These are phyloP conservation scores for Sordariomycetes sp. DNA, from an alignment of 2,329 filamentous ascomycete genomes.

Conservation along the genomic window DNA sequence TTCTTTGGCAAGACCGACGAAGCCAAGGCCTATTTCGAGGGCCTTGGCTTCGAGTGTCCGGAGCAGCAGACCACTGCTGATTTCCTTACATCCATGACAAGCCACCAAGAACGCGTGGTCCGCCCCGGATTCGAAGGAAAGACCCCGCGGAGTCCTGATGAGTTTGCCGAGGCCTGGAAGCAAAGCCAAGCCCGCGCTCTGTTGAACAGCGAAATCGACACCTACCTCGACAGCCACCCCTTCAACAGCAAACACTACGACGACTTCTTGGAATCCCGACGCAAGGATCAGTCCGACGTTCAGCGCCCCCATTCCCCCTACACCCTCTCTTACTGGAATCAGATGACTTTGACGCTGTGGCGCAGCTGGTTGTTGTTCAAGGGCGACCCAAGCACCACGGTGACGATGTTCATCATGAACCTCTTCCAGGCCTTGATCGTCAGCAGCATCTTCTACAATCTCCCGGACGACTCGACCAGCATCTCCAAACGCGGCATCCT, in stretches of 20 bases:
- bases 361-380: constrained; percentile 15
- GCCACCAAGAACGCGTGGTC: constrained; percentile 18
- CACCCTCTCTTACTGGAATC: too few species aligned
- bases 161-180: constrained; percentile 22
- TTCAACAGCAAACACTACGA: constrained; percentile 12
- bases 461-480: constrained; percentile 25
- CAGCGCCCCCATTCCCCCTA: too few species aligned
- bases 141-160: constrained; percentile 21
- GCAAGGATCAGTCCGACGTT: too few species aligned
- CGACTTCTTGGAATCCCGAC: too few species aligned
- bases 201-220: constrained; percentile 15
- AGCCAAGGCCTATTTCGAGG: constrained; percentile 50
- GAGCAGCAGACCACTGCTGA: constrained; percentile 61
- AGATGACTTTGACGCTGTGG: constrained; percentile 27
- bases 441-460: constrained; percentile 35
- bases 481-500: constrained; percentile 32
- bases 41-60: constrained; percentile 51
- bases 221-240: constrained; percentile 11
- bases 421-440: constrained; percentile 35
- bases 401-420: constrained; percentile 25
- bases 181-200: constrained; percentile 12
- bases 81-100: constrained; percentile 49
- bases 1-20: constrained; percentile 48
- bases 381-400: too few species aligned
- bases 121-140: constrained; percentile 18